Evolutionary conservation across 2,329 filamentous ascomycete species (phyloP).

Genomic region (Colletotrichum filicis): DNA sequence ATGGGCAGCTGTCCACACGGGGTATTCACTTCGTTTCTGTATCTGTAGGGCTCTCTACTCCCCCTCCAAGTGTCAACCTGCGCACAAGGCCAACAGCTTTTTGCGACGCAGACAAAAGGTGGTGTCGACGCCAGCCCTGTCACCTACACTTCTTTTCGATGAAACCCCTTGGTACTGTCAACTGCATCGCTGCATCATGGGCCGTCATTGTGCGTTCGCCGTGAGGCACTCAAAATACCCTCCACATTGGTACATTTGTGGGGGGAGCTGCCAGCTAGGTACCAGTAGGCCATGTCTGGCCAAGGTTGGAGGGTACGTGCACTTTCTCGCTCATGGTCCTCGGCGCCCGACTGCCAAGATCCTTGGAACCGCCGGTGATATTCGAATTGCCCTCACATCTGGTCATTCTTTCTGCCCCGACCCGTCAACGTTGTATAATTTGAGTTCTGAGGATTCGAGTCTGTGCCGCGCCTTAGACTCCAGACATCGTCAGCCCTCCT

Average conservation of each 20-base stretch:
- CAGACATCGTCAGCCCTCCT: background rate
- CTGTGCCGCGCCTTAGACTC: background rate
- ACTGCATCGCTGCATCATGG: slow-evolving; percentile 23
- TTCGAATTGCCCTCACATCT: background rate
- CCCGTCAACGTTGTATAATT: slow-evolving; percentile 1
- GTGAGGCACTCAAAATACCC: background rate
- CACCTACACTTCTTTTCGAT: background rate
- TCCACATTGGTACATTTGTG: background rate
- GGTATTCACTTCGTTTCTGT: slow-evolving; percentile 1
- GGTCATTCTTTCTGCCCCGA: background rate
- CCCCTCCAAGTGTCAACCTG: background rate
- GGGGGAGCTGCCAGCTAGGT: background rate
- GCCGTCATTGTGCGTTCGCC: slow-evolving; percentile 24
- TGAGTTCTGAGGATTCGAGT: slow-evolving; percentile 1
- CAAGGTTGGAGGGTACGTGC: background rate
- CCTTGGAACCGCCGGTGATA: background rate
- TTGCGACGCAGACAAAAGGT: background rate
- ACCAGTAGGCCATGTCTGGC: background rate
- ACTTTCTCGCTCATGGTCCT: background rate
- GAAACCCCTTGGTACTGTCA: background rate
- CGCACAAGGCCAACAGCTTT: background rate
- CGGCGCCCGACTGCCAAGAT: slow-evolving; percentile 12
- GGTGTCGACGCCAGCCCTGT: background rate
- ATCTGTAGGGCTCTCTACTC: background rate
- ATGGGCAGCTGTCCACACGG: background rate